Evolutionary conservation across 768 basidiomycete genomes (phyloP).

Genomic region (Psilocybe subaeruginosa): DNA sequence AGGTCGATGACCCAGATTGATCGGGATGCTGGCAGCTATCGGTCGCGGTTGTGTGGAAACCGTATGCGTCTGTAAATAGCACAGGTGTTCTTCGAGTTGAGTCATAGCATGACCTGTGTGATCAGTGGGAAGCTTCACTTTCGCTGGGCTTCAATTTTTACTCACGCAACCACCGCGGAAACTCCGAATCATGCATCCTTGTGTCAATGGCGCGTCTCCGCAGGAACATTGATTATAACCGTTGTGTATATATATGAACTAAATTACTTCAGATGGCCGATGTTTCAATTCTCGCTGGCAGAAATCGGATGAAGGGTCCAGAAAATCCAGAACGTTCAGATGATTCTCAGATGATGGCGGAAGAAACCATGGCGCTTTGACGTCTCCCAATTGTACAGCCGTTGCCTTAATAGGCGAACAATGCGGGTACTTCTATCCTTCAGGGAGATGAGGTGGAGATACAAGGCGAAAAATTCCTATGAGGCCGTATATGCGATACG

Average conservation of each 20-base stretch:
- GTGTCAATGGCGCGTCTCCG: constrained; percentile 4
- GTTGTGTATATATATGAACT: not conserved
- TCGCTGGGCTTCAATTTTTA: constrained; percentile 10
- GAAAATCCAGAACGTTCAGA: not conserved
- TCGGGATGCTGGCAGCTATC: not conserved
- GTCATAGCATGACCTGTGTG: constrained; percentile 21
- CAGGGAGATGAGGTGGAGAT: not conserved
- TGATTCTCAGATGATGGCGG: not conserved
- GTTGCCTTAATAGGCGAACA: constrained; percentile 8
- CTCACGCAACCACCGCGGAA: constrained; percentile 27
- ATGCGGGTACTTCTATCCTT: constrained; percentile 3
- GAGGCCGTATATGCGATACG: not conserved
- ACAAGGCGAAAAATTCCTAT: not conserved
- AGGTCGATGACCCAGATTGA: not conserved
- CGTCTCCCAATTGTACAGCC: not conserved
- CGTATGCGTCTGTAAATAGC: constrained; percentile 17
- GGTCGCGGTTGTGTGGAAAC: constrained; percentile 10
- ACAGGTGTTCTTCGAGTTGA: constrained; percentile 12
- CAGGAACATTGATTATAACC: not conserved
- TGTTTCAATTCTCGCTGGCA: not conserved
- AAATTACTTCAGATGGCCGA: not conserved
- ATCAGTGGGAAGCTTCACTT: constrained; percentile 5
- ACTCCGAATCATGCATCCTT: not conserved
- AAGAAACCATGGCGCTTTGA: not conserved
- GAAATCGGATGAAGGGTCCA: not conserved